Conservation (phyloP, 257 asterid genomes). For the Solanum dulcamara region DNA sequence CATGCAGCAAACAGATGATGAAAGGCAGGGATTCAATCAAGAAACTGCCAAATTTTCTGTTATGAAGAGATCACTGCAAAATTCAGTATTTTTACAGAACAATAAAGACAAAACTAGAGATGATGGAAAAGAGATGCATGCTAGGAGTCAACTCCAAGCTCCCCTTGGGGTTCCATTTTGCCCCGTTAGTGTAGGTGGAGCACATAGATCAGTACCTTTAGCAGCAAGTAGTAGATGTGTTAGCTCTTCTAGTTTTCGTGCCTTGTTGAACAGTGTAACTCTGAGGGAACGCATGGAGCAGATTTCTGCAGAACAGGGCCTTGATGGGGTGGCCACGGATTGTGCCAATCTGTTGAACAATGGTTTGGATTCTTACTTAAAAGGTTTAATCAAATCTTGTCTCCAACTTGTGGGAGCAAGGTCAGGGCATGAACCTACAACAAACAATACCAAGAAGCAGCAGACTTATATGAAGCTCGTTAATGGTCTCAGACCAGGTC, state of each 20-base stretch:
- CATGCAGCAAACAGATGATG: constrained; percentile 4
- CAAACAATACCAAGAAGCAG: constrained; percentile 28
- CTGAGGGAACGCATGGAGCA: constrained; percentile 70
- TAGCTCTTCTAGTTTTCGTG: constrained; percentile 31
- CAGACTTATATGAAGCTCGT: constrained; percentile 29
- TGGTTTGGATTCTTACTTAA: constrained; percentile 68
- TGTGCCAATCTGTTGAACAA: constrained; percentile 61
- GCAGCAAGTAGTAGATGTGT: constrained; percentile 32
- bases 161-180: constrained; percentile 72
- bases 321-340: constrained; percentile 67
- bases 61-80: constrained; percentile 23
- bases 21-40: constrained; percentile 7
- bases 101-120: constrained; percentile 24
- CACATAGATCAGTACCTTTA: constrained; percentile 32
- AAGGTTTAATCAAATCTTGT: constrained; percentile 53
- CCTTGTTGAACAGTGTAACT: constrained; percentile 46
- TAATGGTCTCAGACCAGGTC: constrained; percentile 61
- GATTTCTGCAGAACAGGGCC: constrained; percentile 58
- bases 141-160: constrained; percentile 59
- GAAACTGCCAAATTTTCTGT: constrained; percentile 21
- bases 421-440: constrained; percentile 27
- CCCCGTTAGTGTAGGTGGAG: constrained; percentile 65
- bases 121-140: constrained; percentile 29
- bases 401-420: constrained; percentile 47
- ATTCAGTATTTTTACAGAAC: constrained; percentile 32